Percentiles rank a stretch among this genome's conserved stretches.
Conservation (phyloP, 805 yeast species). For the Candida andamanensis region DNA sequence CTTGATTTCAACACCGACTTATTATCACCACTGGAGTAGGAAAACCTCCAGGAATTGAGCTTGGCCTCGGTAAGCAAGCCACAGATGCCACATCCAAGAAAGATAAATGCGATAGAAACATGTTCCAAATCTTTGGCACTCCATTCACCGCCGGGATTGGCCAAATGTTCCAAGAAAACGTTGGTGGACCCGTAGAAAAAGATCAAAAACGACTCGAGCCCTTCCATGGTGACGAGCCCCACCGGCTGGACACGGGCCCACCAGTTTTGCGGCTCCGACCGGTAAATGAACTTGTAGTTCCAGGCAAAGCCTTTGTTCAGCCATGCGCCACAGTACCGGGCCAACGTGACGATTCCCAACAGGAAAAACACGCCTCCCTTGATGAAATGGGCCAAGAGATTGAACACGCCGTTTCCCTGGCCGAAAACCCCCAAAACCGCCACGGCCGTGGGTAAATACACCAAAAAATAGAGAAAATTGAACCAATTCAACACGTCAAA, state of each 20-base stretch:
- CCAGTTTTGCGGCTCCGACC: slow-evolving; percentile 26
- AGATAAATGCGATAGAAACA: slow-evolving; percentile 38
- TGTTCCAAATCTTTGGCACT: slow-evolving; percentile 50
- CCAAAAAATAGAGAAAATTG: slow-evolving; percentile 53
- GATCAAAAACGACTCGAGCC: slow-evolving; percentile 72
- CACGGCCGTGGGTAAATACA: slow-evolving; percentile 54
- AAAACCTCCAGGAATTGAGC: slow-evolving; percentile 55
- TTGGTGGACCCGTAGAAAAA: slow-evolving; percentile 87
- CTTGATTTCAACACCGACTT: slow-evolving; percentile 30
- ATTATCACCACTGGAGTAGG: slow-evolving; percentile 18
- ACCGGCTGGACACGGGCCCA: slow-evolving; percentile 36
- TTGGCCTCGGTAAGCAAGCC: slow-evolving; percentile 79
- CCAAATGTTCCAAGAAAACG: slow-evolving; percentile 81
- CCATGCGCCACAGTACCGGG: slow-evolving; percentile 84
- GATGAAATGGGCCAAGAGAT: slow-evolving; percentile 88
- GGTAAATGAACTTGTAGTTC: slow-evolving; percentile 45
- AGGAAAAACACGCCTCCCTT: slow-evolving; percentile 87
- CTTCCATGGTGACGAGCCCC: slow-evolving; percentile 73
- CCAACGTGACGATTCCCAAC: slow-evolving; percentile 74
- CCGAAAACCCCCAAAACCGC: slow-evolving; percentile 73
- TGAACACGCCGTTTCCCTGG: slow-evolving; percentile 61
- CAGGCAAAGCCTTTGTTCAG: slow-evolving; percentile 81
- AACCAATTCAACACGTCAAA: slow-evolving; percentile 60
- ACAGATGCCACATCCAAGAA: slow-evolving; percentile 86
- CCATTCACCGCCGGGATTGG: slow-evolving; percentile 72